Evolutionary conservation across 2,329 filamentous ascomycete species (phyloP), one percentile per base, ranked within the genome.

Genomic region (Huntiella savannae): DNA sequence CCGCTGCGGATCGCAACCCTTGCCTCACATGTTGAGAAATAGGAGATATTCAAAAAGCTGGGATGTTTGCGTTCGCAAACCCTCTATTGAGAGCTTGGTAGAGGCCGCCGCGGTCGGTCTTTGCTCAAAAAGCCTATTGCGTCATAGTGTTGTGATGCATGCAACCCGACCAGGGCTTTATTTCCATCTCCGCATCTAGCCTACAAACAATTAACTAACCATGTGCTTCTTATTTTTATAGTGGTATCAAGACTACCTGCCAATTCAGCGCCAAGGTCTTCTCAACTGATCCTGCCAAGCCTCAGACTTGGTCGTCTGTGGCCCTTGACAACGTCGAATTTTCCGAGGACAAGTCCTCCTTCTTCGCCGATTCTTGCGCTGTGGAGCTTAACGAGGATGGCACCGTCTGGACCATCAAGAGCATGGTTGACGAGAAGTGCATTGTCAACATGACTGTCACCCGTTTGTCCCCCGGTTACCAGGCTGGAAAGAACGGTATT

Each of bases 231-330:
- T 37, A 13, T 49, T 33, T 22, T 39, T 40, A 46, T 50, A 94
- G 87, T 55, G 87, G 88, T 60, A 75, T 98, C 53, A 81, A 82
- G 56, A 87, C 81, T 38, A 98, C 88, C 19, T 79, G 75, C 59
- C 88, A 96, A 65, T 94, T 96, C 73, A 95, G 84, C 68, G 76
- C 74, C 63, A 96, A 96, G 70, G 73, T 96, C 62, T 92, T 88
- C 67, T 82, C 81, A 60, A 70, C 75, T 50, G 79, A 82, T 55
- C 68, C 70, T 53, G 73, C 77, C 53, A 79, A 81, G 58, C 76
- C 82, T 48, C 76, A 79, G 58, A 68, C 91, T 40, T 98, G 86
- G 85, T 82, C 77, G 54, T 82, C 86, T 19, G 83, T 84, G 53
- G 78, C 79, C 47, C 70, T 98, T 50, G 69, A 63, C 55, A 80